Conservation (phyloP, 1,139 yeast genomes). For the Geotrichum candidum region DNA sequence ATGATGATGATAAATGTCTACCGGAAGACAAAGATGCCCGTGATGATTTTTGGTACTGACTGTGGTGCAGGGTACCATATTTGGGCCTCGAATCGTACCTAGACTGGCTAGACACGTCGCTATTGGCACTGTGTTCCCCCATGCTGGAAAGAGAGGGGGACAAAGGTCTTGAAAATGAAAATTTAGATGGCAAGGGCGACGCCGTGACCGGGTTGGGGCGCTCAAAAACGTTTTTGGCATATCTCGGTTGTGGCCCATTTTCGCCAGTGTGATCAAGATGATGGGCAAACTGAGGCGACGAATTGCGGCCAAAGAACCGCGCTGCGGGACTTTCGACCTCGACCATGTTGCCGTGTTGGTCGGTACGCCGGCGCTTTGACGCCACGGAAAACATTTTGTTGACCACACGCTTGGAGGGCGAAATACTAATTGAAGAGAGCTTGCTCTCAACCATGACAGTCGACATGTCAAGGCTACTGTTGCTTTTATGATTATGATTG, state of each 20-base stretch:
- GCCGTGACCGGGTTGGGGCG: neutral
- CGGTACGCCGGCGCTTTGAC: constrained; percentile 20
- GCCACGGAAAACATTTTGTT: constrained; percentile 13
- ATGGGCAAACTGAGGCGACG: neutral
- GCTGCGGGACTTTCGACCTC: neutral
- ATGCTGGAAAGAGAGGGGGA: neutral
- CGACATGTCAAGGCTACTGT: neutral
- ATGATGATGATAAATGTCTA: neutral
- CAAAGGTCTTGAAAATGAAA: neutral
- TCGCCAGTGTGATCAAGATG: neutral
- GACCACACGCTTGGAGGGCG: constrained; percentile 15
- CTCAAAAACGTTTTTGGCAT: neutral
- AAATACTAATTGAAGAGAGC: constrained; percentile 2
- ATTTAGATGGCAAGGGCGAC: neutral
- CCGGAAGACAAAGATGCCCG: neutral
- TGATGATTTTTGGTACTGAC: neutral
- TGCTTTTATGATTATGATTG: constrained; percentile 1
- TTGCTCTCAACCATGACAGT: constrained; percentile 8
- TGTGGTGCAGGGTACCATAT: neutral
- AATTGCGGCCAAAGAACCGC: neutral
- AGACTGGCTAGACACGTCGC: neutral
- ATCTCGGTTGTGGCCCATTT: neutral
- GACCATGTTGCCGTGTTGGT: constrained; percentile 13
- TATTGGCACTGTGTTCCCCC: neutral
- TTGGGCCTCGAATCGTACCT: neutral